Evolutionary conservation across 2,329 filamentous ascomycete genomes (phyloP), one percentile per base, ranked within the genome.

Genomic region (Akanthomyces muscarius): DNA sequence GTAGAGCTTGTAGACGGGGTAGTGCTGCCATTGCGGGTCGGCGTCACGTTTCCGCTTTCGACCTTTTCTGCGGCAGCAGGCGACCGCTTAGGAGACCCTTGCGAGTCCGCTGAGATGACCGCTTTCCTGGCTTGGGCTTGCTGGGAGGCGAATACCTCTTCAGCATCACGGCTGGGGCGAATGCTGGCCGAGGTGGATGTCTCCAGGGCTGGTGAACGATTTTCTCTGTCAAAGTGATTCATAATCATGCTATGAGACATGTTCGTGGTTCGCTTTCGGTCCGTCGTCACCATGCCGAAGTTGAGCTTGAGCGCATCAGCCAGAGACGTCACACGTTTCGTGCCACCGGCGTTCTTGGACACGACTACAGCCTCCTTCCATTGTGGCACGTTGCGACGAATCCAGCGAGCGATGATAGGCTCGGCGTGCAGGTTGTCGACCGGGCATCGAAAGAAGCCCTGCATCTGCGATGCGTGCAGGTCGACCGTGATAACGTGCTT

Each of bases 401-500:
- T 96, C 95, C 95, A 99, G 69, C 92, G 90, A 61, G 94, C 92
- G 71, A 99, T 92, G 66, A 98, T 84, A 18, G 95, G 94, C 75
- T 99, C 95, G 58, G 95, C 95, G 70, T 97, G 92, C 60, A 99
- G 87, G 73, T 99, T 98, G 77, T 99, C 95, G 65, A 99, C 94
- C 0, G 95, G 95, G 69, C 94, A 97, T 72, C 91, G 91, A 83
- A 99, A 99, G 80, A 99, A 99, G 64, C 95, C 95, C 78, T 99
- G 95, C 92, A 98, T 98, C 80, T 98, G 95, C n/a, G 90, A 92
- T 60, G 91, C 91, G 79, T 99, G 95, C 36, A 99, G 84, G 73
- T 99, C 95, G 72, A 99, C 90, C 18, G 95, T 99, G 71, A 99
- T 93, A 75, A 99, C 91, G 80, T 99, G 95, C 78, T 96, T 92